Base-by-base conservation (phyloP, 2,329 filamentous ascomycete genomes). In the Colletotrichum destructivum region DNA sequence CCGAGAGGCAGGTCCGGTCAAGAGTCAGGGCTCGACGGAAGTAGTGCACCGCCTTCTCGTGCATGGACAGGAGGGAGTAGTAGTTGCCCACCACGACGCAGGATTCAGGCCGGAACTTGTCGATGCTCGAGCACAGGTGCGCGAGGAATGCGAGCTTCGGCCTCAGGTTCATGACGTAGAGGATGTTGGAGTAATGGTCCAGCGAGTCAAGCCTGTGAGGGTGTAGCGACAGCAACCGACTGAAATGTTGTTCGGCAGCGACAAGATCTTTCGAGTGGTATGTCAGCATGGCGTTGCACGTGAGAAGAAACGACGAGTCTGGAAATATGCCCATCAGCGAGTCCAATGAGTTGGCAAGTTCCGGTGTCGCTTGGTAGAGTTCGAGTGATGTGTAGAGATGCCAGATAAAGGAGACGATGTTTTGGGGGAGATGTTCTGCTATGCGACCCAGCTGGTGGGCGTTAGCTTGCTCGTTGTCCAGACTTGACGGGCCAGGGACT, bases 1-100 rank as follows among this genome's bases (percentile, higher is more conserved):
- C 96, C 0, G 95, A 97, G 18, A 98, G 88, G 79, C 96, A 99
- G 35, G 91, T 92, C 12, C 96, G 91, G 79, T 99, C 96, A 0
- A 99, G 87, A 0, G 94, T 97, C 23, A 99, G 84, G 0, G 96
- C 96, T 26, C 96, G 92, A 4, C 96, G 93, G 85, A 99, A 99
- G 82, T 98, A 98, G 84, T 98, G 95, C 64, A 99, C 95, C 0
- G 96, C 96, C 80, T 99, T 99, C 81, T 99, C 96, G 80, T 99
- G 96, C 80, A 97, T 92, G 0, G 95, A 98, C 73, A 98, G 91
- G 1, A 98, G 85, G 0, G 94, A 97, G 83, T 98, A 99, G 84
- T 98, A 98, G 80, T 99, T 99, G 5, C 96, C 96, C 31, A 98
- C 92, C 0, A 98, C 96, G 65, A 97, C 97, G 79, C 96, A 98